phyloP scores from a whole-genome alignment of 441 rosid species.

The Macaranga tanarius region DNA sequence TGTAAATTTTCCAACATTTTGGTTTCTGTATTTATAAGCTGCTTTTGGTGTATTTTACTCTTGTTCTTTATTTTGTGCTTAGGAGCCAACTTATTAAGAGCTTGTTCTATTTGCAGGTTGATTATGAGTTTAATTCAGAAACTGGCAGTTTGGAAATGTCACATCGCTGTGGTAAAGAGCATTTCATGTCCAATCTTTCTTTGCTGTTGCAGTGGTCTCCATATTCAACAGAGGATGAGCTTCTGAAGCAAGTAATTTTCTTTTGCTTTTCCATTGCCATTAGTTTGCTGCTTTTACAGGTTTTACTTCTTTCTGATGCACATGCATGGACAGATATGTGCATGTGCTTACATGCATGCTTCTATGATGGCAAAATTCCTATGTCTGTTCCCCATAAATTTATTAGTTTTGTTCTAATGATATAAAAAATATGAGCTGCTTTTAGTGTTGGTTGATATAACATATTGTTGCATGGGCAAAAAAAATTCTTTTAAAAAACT shows the following conservation, averaged over 20 bases:
- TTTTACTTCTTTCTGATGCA: neutral
- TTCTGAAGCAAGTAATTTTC: constrained; percentile 73
- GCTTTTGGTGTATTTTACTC: neutral
- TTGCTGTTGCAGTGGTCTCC: constrained; percentile 86
- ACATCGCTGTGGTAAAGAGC: constrained; percentile 45
- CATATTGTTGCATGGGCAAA: no score
- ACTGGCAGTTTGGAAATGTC: constrained; percentile 39
- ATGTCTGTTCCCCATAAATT: neutral
- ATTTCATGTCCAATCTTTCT: constrained; percentile 60
- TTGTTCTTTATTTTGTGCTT: neutral
- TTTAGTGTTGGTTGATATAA: neutral
- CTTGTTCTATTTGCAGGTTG: constrained; percentile 55
- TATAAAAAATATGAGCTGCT: neutral
- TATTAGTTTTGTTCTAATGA: neutral
- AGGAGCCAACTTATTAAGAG: neutral
- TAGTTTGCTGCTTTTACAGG: neutral
- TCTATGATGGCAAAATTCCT: neutral
- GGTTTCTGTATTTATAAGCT: neutral
- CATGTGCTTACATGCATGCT: neutral
- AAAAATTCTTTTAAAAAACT: no score
- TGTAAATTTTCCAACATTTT: neutral
- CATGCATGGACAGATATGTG: neutral
- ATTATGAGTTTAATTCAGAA: constrained; percentile 56
- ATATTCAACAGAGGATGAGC: constrained; percentile 77
- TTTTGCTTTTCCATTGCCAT: neutral